A percentile compares a stretch with the other conserved stretches of the same genome.
phyloP scores from a whole-genome alignment of 441 rosid species.

The Euphorbia celastroides region DNA sequence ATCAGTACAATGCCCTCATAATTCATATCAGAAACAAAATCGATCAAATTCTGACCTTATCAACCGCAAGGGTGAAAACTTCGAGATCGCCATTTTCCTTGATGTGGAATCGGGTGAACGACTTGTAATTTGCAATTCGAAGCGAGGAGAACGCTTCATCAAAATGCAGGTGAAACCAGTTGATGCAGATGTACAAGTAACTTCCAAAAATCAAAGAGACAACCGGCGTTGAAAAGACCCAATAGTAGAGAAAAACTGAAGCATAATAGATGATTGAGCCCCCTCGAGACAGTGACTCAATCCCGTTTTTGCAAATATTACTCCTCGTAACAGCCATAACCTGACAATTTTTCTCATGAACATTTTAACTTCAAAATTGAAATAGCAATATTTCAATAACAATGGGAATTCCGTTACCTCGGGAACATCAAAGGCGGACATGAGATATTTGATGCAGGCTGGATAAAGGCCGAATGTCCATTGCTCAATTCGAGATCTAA shows the following conservation, averaged over 20 bases:
- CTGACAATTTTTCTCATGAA: conserved; percentile 34
- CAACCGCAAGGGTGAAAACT: conserved; percentile 93
- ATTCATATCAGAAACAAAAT: not conserved
- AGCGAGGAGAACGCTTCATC: conserved; percentile 99
- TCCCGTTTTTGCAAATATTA: conserved; percentile 80
- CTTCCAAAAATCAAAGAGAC: conserved; percentile 96
- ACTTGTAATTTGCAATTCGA: conserved; percentile 95
- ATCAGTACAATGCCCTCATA: conserved; percentile 7
- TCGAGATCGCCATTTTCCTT: conserved; percentile 67
- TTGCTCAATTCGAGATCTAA: conserved; percentile 88
- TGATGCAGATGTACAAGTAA: conserved; percentile 91
- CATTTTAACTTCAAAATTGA: not conserved
- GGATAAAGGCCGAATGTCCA: conserved; percentile 99
- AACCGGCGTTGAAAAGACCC: conserved; percentile 97
- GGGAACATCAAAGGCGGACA: conserved; percentile 98
- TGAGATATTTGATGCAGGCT: conserved; percentile 96
- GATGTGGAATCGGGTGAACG: conserved; percentile 89
- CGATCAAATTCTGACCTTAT: conserved; percentile 52
- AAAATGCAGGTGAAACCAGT: conserved; percentile 96
- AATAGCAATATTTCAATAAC: not conserved
- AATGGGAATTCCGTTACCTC: conserved; percentile 53
- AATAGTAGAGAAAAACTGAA: conserved; percentile 90
- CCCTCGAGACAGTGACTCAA: conserved; percentile 76
- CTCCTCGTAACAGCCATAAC: conserved; percentile 96
- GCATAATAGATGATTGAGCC: conserved; percentile 87